Base-by-base conservation (phyloP, 345 rosid species). In the Citrus sp. region DNA sequence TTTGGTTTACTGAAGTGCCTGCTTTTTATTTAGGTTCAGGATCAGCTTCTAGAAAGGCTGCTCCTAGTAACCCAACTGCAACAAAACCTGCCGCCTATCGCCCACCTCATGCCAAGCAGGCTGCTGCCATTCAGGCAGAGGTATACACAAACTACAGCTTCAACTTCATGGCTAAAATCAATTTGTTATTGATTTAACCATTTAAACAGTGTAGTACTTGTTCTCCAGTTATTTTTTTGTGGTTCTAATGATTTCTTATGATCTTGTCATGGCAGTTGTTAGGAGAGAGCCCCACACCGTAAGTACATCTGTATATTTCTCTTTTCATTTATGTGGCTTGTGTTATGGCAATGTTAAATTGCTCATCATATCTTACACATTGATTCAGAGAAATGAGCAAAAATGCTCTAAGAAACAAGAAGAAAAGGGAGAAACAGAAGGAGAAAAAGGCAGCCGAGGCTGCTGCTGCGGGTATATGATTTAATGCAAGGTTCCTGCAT, bases 71-170 rank as follows among this genome's bases (percentile, higher is more conserved):
- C 73, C 86, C 88, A 79, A 78, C 87, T 32, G 79, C 83, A 35
- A 86, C 87, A 72, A 95, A 90, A 89, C 96, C 97, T n/a, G 91
- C 92, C 72, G 97, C 95, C 59, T 92, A 95, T 87, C 94, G 92
- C 67, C 99, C 99, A 72, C 99, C 98, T 0, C 94, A 92, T 82
- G 97, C 99, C 62, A 95, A 92, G 81, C 81, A 83, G 9, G 93
- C 97, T 46, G 98, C 92, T 3, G 88, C 89, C 35, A 71, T 90
- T 80, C 95, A 90, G 84, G 95, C 97, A n/a, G 89, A 93, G 99
- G 99, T 95, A 92, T 28, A 25, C n/a, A 70, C 73, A 62, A 18
- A 62, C 61, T 62, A 68, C 69, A 38, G 59, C 19, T 67, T 25
- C 13, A 28, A 22, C 55, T 40, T 21, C 49, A 9, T 37, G 14